Percentiles rank a stretch among this genome's conserved stretches.
Evolutionary conservation across 345 rosid species (phyloP).

Genomic region (Brassica nigra): DNA sequence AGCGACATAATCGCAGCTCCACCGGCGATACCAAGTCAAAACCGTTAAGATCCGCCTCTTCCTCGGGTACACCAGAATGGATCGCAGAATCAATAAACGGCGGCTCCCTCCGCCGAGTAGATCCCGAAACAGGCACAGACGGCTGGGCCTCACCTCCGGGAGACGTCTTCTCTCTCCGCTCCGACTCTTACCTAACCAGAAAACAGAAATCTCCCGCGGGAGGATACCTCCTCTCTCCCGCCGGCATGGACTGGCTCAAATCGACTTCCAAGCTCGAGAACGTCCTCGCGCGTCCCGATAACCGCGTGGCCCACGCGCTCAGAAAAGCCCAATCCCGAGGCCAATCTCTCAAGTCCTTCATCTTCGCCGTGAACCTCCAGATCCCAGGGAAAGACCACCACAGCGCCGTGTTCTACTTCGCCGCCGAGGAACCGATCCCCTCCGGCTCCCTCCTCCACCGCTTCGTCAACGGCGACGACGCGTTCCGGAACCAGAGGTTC

Average conservation of each 20-base stretch:
- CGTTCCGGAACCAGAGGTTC: constrained; percentile 79
- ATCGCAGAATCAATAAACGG: constrained; percentile 63
- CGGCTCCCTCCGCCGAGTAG: constrained; percentile 76
- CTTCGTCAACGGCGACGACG: constrained; percentile 73
- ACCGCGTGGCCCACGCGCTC: constrained; percentile 73
- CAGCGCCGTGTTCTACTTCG: constrained; percentile 88
- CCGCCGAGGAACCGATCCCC: constrained; percentile 69
- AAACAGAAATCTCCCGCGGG: constrained; percentile 71
- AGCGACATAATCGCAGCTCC: constrained; percentile 47
- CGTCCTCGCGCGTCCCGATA: constrained; percentile 76
- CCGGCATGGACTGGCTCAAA: constrained; percentile 91
- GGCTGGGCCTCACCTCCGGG: constrained; percentile 99
- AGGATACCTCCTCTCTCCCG: constrained; percentile 71
- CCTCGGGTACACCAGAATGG: constrained; percentile 51
- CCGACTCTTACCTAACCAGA: constrained; percentile 54
- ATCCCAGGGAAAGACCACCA: constrained; percentile 84
- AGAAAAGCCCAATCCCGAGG: constrained; percentile 59
- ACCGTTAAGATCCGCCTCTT: constrained; percentile 40
- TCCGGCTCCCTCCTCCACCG: constrained; percentile 65
- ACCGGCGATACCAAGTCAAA: constrained; percentile 33
- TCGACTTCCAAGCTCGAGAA: constrained; percentile 66
- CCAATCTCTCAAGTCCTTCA: constrained; percentile 61
- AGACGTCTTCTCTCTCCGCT: constrained; percentile 71
- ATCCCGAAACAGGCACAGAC: constrained; percentile 66
- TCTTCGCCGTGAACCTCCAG: constrained; percentile 86